Percentiles rank a stretch among this genome's conserved stretches.
Conservation (phyloP, 2,329 filamentous ascomycete species). For the Alternaria metachromatica region DNA sequence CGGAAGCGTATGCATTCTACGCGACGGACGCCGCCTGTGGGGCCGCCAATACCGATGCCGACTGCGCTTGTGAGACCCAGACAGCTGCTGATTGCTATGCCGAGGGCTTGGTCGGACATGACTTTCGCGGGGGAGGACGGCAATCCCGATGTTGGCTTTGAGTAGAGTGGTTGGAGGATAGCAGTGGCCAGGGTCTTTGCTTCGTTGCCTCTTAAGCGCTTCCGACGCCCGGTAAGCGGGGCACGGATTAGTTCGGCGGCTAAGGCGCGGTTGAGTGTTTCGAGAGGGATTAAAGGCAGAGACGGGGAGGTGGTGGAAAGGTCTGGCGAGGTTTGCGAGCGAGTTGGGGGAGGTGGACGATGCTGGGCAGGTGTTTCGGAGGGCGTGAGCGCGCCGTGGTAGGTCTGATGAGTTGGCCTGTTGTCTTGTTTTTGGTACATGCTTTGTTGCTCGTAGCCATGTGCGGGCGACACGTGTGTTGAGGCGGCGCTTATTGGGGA, state of each 20-base stretch:
- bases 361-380: slow-evolving; percentile 40
- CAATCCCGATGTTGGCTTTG: slow-evolving; percentile 30
- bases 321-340: slow-evolving; percentile 15
- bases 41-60: slow-evolving; percentile 46
- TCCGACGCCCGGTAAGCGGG: slow-evolving; percentile 50
- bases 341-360: slow-evolving; percentile 19
- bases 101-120: slow-evolving; percentile 45
- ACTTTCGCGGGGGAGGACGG: slow-evolving; percentile 34
- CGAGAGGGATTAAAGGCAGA: slow-evolving; percentile 41
- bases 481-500: slow-evolving; percentile 29
- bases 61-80: slow-evolving; percentile 46
- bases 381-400: slow-evolving; percentile 32
- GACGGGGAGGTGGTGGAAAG: not conserved
- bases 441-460: slow-evolving; percentile 24
- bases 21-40: slow-evolving; percentile 44
- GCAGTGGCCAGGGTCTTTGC: slow-evolving; percentile 55
- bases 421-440: slow-evolving; percentile 19
- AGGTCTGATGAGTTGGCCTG: slow-evolving; percentile 31
- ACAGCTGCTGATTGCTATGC: slow-evolving; percentile 53
- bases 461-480: slow-evolving; percentile 26
- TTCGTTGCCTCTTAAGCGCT: slow-evolving; percentile 54
- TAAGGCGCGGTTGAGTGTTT: slow-evolving; percentile 54
- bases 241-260: slow-evolving; percentile 57
- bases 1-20: slow-evolving; percentile 53
- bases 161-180: slow-evolving; percentile 49